Percentiles rank a stretch among this genome's conserved stretches.
Conservation (phyloP, 2,329 filamentous ascomycete species). For the Gaeumannomyces sp. region DNA sequence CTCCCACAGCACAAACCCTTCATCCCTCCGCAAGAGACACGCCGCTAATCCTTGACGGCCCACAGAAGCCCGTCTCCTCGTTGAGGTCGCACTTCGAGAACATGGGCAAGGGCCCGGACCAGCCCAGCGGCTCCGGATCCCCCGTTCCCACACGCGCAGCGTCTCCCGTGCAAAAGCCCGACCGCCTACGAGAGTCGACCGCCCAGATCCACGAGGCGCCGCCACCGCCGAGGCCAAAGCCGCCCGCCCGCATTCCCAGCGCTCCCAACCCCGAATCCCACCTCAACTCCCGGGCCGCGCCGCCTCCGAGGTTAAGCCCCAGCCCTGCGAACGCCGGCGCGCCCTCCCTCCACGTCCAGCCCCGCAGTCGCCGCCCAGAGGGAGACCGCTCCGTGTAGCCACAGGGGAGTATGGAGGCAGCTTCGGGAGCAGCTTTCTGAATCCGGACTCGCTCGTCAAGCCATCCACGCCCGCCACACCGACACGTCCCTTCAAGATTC, state of each 20-base stretch:
- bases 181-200: slow-evolving; percentile 34
- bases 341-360: slow-evolving; percentile 62
- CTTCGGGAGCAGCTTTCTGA: slow-evolving; percentile 33
- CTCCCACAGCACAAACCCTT: background rate
- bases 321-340: slow-evolving; percentile 34
- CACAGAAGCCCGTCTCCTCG: slow-evolving; percentile 73
- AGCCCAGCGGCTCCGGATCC: slow-evolving; percentile 13
- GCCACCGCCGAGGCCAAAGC: slow-evolving; percentile 27
- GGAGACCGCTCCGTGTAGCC: slow-evolving; percentile 27
- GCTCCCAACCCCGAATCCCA: background rate
- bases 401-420: slow-evolving; percentile 28
- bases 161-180: slow-evolving; percentile 35
- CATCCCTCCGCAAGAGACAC: background rate
- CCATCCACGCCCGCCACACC: slow-evolving; percentile 34
- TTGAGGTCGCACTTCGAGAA: slow-evolving; percentile 77
- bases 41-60: slow-evolving; percentile 13
- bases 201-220: slow-evolving; percentile 29
- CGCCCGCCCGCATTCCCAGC: slow-evolving; percentile 6
- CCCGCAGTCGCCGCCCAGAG: slow-evolving; percentile 64
- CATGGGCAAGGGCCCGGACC: slow-evolving; percentile 48
- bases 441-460: slow-evolving; percentile 38
- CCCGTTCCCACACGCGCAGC: slow-evolving; percentile 24
- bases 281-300: background rate
- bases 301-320: slow-evolving; percentile 31
- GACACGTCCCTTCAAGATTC: slow-evolving; percentile 43